A percentile compares a stretch with the other conserved stretches of the same genome.
These are phyloP conservation scores for Ailanthus altissimus DNA, from an alignment of 345 rosid genomes.

Conservation along the genomic window DNA sequence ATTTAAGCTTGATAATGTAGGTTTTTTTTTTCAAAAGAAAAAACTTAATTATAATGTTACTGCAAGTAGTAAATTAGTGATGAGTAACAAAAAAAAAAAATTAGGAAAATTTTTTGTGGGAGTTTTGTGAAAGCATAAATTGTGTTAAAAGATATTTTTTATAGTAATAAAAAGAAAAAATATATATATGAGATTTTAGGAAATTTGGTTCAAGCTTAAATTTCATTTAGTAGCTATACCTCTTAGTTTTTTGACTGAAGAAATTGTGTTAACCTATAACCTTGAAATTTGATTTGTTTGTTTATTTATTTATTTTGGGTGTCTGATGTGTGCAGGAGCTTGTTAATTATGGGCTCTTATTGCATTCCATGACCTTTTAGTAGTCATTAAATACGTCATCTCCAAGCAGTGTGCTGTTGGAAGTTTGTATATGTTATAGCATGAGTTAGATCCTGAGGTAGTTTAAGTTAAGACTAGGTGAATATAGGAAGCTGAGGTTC, in stretches of 20 bases:
- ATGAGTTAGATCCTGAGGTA: not conserved
- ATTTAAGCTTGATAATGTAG: not conserved
- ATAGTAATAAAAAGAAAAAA: too few relatives aligned
- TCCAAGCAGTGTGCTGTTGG: not conserved
- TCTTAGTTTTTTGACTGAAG: not conserved
- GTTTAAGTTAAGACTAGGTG: too few relatives aligned
- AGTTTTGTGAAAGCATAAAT: too few relatives aligned
- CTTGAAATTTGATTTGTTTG: not conserved
- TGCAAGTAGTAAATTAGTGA: too few relatives aligned
- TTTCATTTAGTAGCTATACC: not conserved
- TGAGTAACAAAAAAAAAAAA: not conserved
- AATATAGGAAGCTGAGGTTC: too few relatives aligned
- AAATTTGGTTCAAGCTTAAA: not conserved
- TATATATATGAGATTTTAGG: not conserved
- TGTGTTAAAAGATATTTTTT: too few relatives aligned
- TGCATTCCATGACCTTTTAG: not conserved
- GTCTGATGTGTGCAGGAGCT: not conserved
- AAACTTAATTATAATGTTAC: too few relatives aligned
- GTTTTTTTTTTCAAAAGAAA: not conserved
- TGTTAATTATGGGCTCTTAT: not conserved
- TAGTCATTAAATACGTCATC: not conserved
- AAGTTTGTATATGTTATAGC: not conserved
- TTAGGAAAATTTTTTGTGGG: too few relatives aligned
- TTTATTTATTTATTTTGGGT: too few relatives aligned
- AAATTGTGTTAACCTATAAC: not conserved